Conservation (phyloP, 2,329 filamentous ascomycete genomes). For the Colletotrichum filicis region DNA sequence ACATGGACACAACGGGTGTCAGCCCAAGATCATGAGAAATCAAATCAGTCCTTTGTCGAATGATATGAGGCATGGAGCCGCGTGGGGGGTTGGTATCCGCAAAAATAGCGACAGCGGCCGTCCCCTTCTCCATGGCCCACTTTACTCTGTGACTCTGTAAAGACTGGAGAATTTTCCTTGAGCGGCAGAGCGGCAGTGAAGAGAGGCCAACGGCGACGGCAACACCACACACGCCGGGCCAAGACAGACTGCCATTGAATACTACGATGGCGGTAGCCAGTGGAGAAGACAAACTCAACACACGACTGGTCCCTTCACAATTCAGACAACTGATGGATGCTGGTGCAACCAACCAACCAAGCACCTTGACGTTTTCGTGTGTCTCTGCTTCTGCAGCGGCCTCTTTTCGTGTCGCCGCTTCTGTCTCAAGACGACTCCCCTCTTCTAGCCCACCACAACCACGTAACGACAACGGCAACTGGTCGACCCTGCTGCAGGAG, state of each 20-base stretch:
- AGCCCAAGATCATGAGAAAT: conserved; percentile 2
- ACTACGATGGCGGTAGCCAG: conserved; percentile 18
- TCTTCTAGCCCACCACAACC: conserved; percentile 8
- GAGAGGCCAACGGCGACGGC: conserved; percentile 8
- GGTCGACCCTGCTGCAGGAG: conserved; percentile 15
- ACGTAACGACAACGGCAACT: conserved; percentile 20
- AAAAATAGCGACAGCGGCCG: conserved; percentile 24
- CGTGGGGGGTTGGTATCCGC: conserved; percentile 28
- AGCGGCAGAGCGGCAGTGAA: not conserved
- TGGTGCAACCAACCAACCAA: conserved; percentile 6
- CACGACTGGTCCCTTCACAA: not conserved
- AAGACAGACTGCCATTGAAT: conserved; percentile 26
- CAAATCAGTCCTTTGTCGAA: conserved; percentile 24
- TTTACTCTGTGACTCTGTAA: not conserved
- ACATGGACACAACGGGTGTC: conserved; percentile 17
- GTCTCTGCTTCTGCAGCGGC: not conserved
- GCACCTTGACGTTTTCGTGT: conserved; percentile 1
- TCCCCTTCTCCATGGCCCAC: conserved; percentile 28
- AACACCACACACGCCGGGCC: conserved; percentile 16
- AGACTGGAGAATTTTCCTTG: conserved; percentile 7
- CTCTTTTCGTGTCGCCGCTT: conserved; percentile 2
- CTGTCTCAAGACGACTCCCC: conserved; percentile 3
- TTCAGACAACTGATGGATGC: not conserved
- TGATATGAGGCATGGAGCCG: conserved; percentile 22
- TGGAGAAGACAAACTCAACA: not conserved